Evolutionary conservation across 352 stramenopile species (phyloP).

Genomic region (Phytophthora ramorum): DNA sequence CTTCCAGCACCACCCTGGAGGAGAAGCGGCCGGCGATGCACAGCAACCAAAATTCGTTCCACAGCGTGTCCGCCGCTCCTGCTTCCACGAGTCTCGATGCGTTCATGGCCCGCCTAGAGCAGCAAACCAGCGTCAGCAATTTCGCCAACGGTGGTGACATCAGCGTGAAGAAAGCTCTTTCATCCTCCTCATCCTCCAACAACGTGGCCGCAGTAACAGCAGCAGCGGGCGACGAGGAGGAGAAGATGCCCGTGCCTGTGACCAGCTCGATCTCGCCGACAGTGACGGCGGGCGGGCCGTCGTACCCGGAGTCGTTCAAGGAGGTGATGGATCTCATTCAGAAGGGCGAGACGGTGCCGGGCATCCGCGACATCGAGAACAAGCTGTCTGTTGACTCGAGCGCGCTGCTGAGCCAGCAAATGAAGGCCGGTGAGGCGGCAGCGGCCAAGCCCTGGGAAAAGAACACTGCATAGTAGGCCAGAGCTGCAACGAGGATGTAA

Average conservation of each 20-base stretch:
- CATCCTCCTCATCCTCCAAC: neutral
- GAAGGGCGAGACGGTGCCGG: conserved; percentile 73
- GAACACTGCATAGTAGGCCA: conserved; percentile 34
- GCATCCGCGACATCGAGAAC: conserved; percentile 79
- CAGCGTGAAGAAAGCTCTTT: conserved; percentile 21
- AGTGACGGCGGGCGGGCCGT: conserved; percentile 34
- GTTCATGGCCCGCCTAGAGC: conserved; percentile 64
- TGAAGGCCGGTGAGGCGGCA: conserved; percentile 23
- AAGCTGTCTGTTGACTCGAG: conserved; percentile 70
- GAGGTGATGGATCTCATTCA: conserved; percentile 82
- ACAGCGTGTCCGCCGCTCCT: neutral
- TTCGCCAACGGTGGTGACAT: conserved; percentile 19
- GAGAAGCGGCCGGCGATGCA: conserved; percentile 21
- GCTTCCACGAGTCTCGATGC: conserved; percentile 45
- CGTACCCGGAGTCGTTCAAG: conserved; percentile 75
- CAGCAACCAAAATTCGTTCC: conserved; percentile 7
- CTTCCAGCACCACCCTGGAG: conserved; percentile 12
- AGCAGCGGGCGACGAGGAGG: conserved; percentile 24
- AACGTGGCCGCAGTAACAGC: neutral
- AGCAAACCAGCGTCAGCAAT: conserved; percentile 51
- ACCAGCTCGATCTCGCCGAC: conserved; percentile 24
- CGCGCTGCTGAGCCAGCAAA: conserved; percentile 31
- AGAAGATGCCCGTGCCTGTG: conserved; percentile 34
- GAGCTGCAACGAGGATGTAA: neutral
- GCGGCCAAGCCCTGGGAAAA: conserved; percentile 57